Evolutionary conservation across 495 filamentous ascomycete species (phyloP), one percentile per base, ranked within the genome.

Genomic region (Xylaria venustula): DNA sequence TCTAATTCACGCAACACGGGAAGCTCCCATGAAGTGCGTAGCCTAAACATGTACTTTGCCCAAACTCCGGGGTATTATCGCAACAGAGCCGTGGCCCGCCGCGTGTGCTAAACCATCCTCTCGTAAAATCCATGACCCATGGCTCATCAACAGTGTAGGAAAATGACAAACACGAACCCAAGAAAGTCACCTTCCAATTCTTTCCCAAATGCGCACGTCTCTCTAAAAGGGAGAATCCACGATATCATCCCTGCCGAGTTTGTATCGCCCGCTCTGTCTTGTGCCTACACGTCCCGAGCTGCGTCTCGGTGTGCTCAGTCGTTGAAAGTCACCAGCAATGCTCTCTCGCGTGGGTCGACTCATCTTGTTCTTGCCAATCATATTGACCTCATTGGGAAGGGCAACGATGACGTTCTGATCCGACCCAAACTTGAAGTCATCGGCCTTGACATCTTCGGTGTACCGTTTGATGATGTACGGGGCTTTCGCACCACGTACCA

Each of bases 361-460:
- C 71, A 98, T 85, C 64, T 84, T 86, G 62, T 87, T 81, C 74
- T 91, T 91, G 44, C 86, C 88, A 23, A 98, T 90, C 93, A 97
- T 97, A 73, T 97, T 93, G 63, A 98, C 93, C 75, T 97, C 93
- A 71, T 98, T 96, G 3, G 95, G 92, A 61, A 98, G 77, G 1
- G 94, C 94, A 20, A 98, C 93, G 69, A 98, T 97, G 62, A 98
- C 90, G 66, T 97, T 97, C 83, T 96, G 96, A 71, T 98, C 94
- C 12, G 87, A 90, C 30, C 93, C 93, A 67, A 93, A 98, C 64
- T 92, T 90, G 87, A 98, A 98, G 72, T 98, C 95, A 70, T 98
- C 95, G n/a, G 94, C 94, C 80, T 92, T 96, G 65, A 98, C 91
- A 54, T 94, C 89, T 73, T 98, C 94, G 4, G 81, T 83, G 69